A percentile compares a stretch with the other conserved stretches of the same genome.
phyloP scores from a whole-genome alignment of 2,329 filamentous ascomycete species.

The Chaetomium globosum region DNA sequence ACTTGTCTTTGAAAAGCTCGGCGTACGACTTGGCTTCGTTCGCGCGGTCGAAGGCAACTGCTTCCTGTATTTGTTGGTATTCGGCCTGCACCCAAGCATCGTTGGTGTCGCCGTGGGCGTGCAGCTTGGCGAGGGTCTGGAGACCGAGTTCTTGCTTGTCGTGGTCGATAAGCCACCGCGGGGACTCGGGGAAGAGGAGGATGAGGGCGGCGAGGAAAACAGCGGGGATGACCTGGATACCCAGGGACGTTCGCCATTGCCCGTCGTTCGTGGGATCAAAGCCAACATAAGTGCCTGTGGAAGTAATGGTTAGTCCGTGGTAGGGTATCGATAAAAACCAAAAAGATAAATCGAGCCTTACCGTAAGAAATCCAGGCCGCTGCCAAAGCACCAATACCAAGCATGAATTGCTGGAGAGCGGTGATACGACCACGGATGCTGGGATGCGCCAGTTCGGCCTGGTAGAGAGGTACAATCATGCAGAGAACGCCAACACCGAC shows the following conservation, averaged over 20 bases:
- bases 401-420: conserved; percentile 78
- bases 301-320: not conserved
- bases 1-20: conserved; percentile 51
- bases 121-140: conserved; percentile 67
- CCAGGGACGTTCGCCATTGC: conserved; percentile 53
- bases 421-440: conserved; percentile 75
- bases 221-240: conserved; percentile 66
- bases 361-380: conserved; percentile 76
- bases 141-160: conserved; percentile 63
- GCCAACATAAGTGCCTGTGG: conserved; percentile 35
- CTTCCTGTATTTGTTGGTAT: conserved; percentile 67
- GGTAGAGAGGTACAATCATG: conserved; percentile 64
- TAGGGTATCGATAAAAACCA: not conserved
- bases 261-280: conserved; percentile 38
- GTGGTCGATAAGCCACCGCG: conserved; percentile 75
- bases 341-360: conserved; percentile 22
- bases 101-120: conserved; percentile 66
- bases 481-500: conserved; percentile 56
- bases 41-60: conserved; percentile 67
- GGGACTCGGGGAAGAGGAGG: conserved; percentile 68
- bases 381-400: conserved; percentile 72
- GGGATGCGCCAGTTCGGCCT: conserved; percentile 78
- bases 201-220: conserved; percentile 67
- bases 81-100: conserved; percentile 74
- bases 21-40: conserved; percentile 62